Evolutionary conservation across 257 asterid genomes (phyloP), one percentile per base, ranked within the genome.

Genomic region (Ligustrum vulgare): DNA sequence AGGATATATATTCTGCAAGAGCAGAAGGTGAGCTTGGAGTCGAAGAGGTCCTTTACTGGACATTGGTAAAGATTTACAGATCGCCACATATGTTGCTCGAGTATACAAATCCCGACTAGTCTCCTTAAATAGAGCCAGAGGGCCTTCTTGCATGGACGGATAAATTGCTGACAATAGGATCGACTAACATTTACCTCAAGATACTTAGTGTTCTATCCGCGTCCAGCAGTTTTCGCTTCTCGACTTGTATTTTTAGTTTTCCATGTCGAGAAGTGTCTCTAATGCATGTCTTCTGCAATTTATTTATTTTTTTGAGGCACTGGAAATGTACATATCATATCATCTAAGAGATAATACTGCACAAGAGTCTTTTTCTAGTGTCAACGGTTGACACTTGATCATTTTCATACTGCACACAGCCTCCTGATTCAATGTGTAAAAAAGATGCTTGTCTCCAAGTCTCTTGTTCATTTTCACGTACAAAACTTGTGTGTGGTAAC

Each of bases 21-120:
- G 97, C 99, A 56, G 99, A 93, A 86, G 99, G 98, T 8, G 99
- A 93, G 80, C 94, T 95, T 15, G 96, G 91, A 70, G 97, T 95
- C 7, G 99, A 95, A 88, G 99, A 95, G 86, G 96, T 95, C 34
- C 90, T 95, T 10, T 95, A 91, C 86, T 95, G 99, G 99, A 95
- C 97, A 2, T 72, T 95, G 56, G 88, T 95, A 31, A 95, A 95
- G 93, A 95, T 95, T 72, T 95, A 95, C 84, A 71, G 99, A 82
- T 95, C 99, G 5, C 99, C 99, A 0, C 99, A 95, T 77, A 91
- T 93, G 97, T 79, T 95, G 84, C 96, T 95, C 35, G 98, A 93
- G 86, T 93, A 92, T 67, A 95, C 99, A 1, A 91, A 87, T 39
- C 91, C 89, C 8, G 97, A 92, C 84, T 92, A 91, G 86, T 45